A percentile compares a stretch with the other conserved stretches of the same genome.
Conservation (phyloP, 495 filamentous ascomycete genomes). For the Hypoxylon cercidicola region DNA sequence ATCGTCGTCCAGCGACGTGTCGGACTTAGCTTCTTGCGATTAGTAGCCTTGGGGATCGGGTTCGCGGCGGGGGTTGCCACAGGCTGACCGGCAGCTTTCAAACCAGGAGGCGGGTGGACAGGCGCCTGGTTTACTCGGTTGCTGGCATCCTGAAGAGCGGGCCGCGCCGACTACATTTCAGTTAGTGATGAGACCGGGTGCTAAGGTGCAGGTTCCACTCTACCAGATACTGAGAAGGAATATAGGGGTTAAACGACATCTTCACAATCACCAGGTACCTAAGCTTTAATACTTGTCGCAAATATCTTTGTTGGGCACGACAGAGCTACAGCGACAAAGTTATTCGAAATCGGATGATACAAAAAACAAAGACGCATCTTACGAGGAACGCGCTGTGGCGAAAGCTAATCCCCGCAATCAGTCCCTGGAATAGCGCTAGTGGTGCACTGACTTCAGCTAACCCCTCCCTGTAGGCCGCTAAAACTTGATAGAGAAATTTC, state of each 20-base stretch:
- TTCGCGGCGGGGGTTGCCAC: neutral
- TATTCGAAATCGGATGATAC: too few relatives aligned
- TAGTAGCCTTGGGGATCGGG: slow-evolving; percentile 1
- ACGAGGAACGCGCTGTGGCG: slow-evolving; percentile 17
- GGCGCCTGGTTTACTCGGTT: slow-evolving; percentile 15
- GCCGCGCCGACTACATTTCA: slow-evolving; percentile 1
- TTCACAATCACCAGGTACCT: neutral
- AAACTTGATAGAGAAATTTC: too few relatives aligned
- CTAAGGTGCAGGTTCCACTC: neutral
- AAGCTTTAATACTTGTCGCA: neutral
- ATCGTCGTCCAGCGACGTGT: slow-evolving; percentile 27
- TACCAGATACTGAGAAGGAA: slow-evolving; percentile 7
- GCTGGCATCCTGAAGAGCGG: slow-evolving; percentile 24
- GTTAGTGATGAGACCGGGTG: neutral
- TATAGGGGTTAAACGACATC: slow-evolving; percentile 5
- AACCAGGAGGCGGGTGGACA: neutral
- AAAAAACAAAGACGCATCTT: neutral
- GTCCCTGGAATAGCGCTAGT: slow-evolving; percentile 8
- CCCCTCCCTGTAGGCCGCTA: too few relatives aligned
- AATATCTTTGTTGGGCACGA: neutral
- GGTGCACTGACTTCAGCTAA: neutral
- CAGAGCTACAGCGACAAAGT: too few relatives aligned
- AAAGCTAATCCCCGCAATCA: too few relatives aligned
- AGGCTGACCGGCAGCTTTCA: slow-evolving; percentile 11
- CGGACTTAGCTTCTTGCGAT: slow-evolving; percentile 51